A percentile compares a stretch with the other conserved stretches of the same genome.
Conservation (phyloP, 495 filamentous ascomycete genomes). For the Penicillium desertorum region DNA sequence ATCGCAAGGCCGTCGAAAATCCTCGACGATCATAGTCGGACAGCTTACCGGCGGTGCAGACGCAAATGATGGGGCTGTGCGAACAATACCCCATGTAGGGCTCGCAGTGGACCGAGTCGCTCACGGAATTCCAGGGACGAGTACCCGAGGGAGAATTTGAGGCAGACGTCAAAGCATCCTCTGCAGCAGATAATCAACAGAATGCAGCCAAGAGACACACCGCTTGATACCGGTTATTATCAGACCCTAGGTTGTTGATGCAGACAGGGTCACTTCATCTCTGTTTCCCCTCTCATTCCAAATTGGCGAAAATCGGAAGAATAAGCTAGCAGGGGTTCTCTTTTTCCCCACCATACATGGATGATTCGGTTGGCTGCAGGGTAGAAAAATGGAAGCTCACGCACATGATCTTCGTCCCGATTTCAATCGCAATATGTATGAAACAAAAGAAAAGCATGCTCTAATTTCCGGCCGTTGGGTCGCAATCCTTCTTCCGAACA, state of each 20-base stretch:
- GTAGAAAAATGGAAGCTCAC: slow-evolving; percentile 13
- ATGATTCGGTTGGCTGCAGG: slow-evolving; percentile 23
- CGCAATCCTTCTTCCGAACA: slow-evolving; percentile 33
- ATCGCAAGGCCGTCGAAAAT: slow-evolving; percentile 21
- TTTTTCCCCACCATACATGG: slow-evolving; percentile 16
- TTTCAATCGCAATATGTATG: slow-evolving; percentile 4
- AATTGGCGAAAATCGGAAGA: slow-evolving; percentile 12
- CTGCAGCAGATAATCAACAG: slow-evolving; percentile 3
- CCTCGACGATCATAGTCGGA: slow-evolving; percentile 12
- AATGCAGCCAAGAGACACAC: slow-evolving; percentile 33
- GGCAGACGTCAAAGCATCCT: slow-evolving; percentile 8
- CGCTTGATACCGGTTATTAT: slow-evolving; percentile 19
- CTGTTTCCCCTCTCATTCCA: not conserved
- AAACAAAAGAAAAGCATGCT: slow-evolving; percentile 2
- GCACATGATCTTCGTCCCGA: slow-evolving; percentile 12
- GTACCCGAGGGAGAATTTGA: not conserved
- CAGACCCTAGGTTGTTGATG: slow-evolving; percentile 11
- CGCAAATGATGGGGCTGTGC: slow-evolving; percentile 16
- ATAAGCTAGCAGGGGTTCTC: not conserved
- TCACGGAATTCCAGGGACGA: slow-evolving; percentile 11
- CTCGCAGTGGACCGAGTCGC: slow-evolving; percentile 4
- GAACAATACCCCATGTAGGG: slow-evolving; percentile 13
- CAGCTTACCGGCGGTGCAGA: slow-evolving; percentile 30
- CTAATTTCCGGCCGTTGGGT: slow-evolving; percentile 3
- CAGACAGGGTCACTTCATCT: slow-evolving; percentile 8